phyloP scores from a whole-genome alignment of 805 yeast species.

The Wickerhamiella dianesei region DNA sequence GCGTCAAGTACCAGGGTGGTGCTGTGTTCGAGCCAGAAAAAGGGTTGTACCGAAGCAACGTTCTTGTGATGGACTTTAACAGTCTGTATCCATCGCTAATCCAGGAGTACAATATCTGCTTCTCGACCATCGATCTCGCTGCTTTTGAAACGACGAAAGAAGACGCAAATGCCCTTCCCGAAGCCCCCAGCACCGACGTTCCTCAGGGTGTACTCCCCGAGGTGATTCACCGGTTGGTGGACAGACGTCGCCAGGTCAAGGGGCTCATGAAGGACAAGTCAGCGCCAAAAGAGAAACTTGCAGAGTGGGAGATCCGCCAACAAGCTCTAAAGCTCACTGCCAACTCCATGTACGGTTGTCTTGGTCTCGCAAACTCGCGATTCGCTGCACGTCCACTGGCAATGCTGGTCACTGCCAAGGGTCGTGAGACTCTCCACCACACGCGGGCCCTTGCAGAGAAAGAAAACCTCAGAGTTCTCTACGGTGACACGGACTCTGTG shows the following conservation, averaged over 20 bases:
- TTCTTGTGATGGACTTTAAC: slow-evolving; percentile 95
- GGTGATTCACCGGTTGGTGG: slow-evolving; percentile 68
- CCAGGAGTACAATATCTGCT: slow-evolving; percentile 93
- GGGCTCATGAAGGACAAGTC: slow-evolving; percentile 66
- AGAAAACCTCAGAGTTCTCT: slow-evolving; percentile 69
- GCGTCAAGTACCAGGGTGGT: slow-evolving; percentile 79
- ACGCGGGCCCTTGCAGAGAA: slow-evolving; percentile 87
- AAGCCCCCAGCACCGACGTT: slow-evolving; percentile 26
- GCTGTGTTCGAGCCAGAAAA: slow-evolving; percentile 92
- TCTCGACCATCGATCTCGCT: slow-evolving; percentile 74
- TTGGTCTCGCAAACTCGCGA: slow-evolving; percentile 82
- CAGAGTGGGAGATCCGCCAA: slow-evolving; percentile 89
- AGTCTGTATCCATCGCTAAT: slow-evolving; percentile 93
- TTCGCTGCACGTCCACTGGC: slow-evolving; percentile 95
- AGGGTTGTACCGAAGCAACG: slow-evolving; percentile 79
- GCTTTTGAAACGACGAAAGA: slow-evolving; percentile 1
- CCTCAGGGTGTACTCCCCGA: slow-evolving; percentile 76
- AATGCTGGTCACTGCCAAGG: slow-evolving; percentile 86
- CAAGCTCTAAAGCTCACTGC: slow-evolving; percentile 94
- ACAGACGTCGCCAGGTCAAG: slow-evolving; percentile 87
- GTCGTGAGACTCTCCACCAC: slow-evolving; percentile 87
- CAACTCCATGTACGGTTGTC: slow-evolving; percentile 98
- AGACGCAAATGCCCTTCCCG: slow-evolving; percentile 36
- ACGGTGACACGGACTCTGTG: slow-evolving; percentile 98
- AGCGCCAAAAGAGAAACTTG: slow-evolving; percentile 42